Conservation (phyloP, 139 green algal species). For the Micractinium conductrix region DNA sequence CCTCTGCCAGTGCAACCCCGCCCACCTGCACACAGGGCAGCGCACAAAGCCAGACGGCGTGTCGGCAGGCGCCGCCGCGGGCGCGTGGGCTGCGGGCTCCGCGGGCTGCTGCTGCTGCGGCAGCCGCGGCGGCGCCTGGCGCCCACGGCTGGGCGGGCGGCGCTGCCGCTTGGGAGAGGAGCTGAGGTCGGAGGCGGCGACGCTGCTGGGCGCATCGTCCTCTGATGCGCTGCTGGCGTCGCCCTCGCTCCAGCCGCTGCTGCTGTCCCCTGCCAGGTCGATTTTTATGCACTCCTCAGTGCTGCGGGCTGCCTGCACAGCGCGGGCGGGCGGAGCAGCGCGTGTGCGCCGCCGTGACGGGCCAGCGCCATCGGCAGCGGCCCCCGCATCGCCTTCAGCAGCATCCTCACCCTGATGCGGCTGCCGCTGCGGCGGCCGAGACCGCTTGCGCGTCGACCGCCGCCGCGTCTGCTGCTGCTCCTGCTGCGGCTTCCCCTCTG, state of each 20-base stretch:
- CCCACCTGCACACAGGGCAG: slow-evolving; percentile 44
- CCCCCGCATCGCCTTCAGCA: not conserved
- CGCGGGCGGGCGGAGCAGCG: not conserved
- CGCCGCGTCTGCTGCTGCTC: not conserved
- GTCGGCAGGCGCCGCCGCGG: not conserved
- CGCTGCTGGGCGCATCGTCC: slow-evolving; percentile 6
- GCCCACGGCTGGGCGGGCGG: not conserved
- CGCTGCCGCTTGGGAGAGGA: not conserved
- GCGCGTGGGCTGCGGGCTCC: too few species aligned
- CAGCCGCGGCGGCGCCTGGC: not conserved
- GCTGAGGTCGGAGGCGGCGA: not conserved
- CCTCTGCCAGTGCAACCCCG: too few species aligned
- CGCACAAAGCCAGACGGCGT: slow-evolving; percentile 33
- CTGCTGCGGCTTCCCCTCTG: not conserved
- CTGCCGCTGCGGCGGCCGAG: not conserved
- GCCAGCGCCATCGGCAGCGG: too few species aligned
- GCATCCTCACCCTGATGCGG: not conserved
- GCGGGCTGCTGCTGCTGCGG: slow-evolving; percentile 8
- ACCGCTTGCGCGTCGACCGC: not conserved
- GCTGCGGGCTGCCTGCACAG: not conserved
- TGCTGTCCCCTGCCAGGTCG: slow-evolving; percentile 2
- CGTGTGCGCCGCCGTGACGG: not conserved
- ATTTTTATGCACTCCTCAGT: not conserved
- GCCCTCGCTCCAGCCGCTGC: not conserved
- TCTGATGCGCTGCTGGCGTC: slow-evolving; percentile 1